phyloP scores from a whole-genome alignment of 768 basidiomycete species.

The Hericium rajendrae region DNA sequence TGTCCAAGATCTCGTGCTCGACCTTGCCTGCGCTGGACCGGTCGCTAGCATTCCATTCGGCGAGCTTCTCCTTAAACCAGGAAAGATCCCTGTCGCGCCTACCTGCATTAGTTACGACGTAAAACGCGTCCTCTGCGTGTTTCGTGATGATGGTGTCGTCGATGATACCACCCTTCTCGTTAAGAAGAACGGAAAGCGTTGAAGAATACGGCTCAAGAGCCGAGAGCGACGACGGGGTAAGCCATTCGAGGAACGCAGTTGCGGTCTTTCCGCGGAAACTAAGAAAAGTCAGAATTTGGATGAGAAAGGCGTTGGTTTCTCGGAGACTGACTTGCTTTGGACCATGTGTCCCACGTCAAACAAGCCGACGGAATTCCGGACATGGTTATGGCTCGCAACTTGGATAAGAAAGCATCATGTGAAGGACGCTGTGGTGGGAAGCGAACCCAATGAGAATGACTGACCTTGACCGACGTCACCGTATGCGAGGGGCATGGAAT shows the following conservation, averaged over 20 bases:
- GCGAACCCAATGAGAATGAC: constrained; percentile 10
- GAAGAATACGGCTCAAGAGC: constrained; percentile 64
- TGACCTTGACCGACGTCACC: constrained; percentile 72
- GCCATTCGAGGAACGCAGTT: constrained; percentile 76
- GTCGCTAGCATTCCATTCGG: constrained; percentile 67
- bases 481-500: constrained; percentile 87
- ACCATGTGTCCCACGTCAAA: constrained; percentile 99
- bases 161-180: constrained; percentile 86
- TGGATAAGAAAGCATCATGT: not conserved
- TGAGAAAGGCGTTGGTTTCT: not conserved
- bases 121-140: constrained; percentile 70
- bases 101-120: constrained; percentile 95
- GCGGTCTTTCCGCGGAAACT: constrained; percentile 78
- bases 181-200: constrained; percentile 83
- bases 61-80: constrained; percentile 62
- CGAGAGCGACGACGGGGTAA: constrained; percentile 77
- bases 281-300: not conserved
- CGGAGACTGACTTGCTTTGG: constrained; percentile 59
- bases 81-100: constrained; percentile 70
- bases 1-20: constrained; percentile 70
- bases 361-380: constrained; percentile 71
- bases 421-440: not conserved
- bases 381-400: constrained; percentile 90
- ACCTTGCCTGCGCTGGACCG: constrained; percentile 48
- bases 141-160: constrained; percentile 93